Conservation (phyloP, 1,284 basidiomycete species). For the Stygiomarasmius scandens region DNA sequence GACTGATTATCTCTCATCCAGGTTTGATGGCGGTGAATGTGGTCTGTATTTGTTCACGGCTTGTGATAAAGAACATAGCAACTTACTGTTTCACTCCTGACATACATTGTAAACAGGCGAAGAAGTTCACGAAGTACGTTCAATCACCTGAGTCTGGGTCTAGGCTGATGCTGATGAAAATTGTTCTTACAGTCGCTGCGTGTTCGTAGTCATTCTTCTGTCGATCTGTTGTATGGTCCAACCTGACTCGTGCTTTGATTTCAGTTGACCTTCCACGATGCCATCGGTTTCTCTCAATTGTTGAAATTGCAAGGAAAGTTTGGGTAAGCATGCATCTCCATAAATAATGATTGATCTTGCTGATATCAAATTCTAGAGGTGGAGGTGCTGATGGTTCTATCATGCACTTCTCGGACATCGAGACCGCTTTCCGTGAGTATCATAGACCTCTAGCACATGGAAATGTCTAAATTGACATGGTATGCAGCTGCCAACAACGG, state of each 20-base stretch:
- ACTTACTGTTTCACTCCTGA: neutral
- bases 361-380: constrained; percentile 7
- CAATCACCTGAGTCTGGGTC: neutral
- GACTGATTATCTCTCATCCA: neutral
- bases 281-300: constrained; percentile 9
- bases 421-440: constrained; percentile 16
- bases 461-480: neutral
- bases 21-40: constrained; percentile 18
- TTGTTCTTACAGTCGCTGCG: neutral
- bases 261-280: constrained; percentile 5
- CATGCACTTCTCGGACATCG: constrained; percentile 19
- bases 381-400: constrained; percentile 22
- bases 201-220: neutral
- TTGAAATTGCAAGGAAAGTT: constrained; percentile 1
- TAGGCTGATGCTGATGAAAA: neutral
- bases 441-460: neutral
- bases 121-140: constrained; percentile 10
- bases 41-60: constrained; percentile 8
- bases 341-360: neutral
- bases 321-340: constrained; percentile 1
- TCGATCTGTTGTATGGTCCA: neutral
- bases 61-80: neutral
- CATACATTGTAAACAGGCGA: constrained; percentile 1
- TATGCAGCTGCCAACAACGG: constrained; percentile 13
- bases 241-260: neutral